Evolutionary conservation across 345 rosid genomes (phyloP), one percentile per base, ranked within the genome.

Genomic region (Carallia pectinifolia): DNA sequence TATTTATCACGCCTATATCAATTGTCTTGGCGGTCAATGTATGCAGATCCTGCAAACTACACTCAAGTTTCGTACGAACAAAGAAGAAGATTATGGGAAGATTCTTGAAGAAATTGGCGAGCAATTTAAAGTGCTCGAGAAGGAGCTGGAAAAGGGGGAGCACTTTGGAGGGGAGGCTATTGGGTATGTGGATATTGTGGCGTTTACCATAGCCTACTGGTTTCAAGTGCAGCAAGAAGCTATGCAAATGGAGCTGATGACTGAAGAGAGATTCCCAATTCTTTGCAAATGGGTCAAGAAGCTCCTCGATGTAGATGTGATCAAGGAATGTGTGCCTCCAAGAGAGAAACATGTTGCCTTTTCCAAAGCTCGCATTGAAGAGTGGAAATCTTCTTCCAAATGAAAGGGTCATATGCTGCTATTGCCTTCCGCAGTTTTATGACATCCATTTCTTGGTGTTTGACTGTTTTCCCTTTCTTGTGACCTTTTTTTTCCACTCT

Each of bases 141-240:
- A 67, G 8, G 72, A 74, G 64, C 50, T 74, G 0, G 62, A 53
- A 7, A 67, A 13, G 16, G 62, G 54, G 56, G 64, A 67, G 2
- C 62, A 34, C 34, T 74, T 61, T 33, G 77, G 77, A 61, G 77
- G 72, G 36, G 68, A 67, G 29, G 18, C 33, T 9, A 67, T 74
- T 61, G 72, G 77, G 18, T 67, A 56, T 23, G 3, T 74, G n/a
- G 77, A 74, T 37, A 61, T 67, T 54, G 62, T 40, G n/a, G 29
- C 16, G 27, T 53, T 74, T 29, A 52, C 6, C 30, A 37, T 40
- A 31, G 36, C 23, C 31, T 29, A 53, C 34, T 19, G 29, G 47
- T 61, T 30, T 68, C 44, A 54, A n/a, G 15, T 54, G 36, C 6
- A 0, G 29, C 34, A 62, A 53, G 77, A 67, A 52, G 62, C 31